Conservation (phyloP, 2,329 filamentous ascomycete genomes). For the Pyricularia pennisetigena region DNA sequence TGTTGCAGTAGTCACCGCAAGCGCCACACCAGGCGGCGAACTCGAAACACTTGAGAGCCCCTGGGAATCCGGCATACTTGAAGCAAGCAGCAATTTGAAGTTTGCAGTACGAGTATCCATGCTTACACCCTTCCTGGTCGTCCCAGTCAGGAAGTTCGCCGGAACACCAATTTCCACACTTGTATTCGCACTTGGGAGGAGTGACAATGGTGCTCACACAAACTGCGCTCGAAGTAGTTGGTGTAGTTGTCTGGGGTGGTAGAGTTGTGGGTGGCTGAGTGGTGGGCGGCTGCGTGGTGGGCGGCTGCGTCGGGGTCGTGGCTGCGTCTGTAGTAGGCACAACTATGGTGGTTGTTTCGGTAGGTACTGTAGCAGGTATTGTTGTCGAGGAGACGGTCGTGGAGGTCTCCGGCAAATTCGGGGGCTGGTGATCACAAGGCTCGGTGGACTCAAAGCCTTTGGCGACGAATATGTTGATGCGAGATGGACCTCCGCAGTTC, state of each 20-base stretch:
- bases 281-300: slow-evolving; percentile 3
- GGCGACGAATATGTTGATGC: slow-evolving; percentile 36
- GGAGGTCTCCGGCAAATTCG: slow-evolving; percentile 8
- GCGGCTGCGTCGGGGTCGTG: slow-evolving; percentile 6
- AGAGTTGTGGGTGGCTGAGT: slow-evolving; percentile 7
- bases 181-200: slow-evolving; percentile 37
- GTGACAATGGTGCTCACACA: slow-evolving; percentile 35
- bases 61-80: slow-evolving; percentile 39
- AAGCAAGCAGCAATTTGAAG: slow-evolving; percentile 42
- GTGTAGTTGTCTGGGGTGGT: slow-evolving; percentile 16
- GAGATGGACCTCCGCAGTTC: slow-evolving; percentile 31
- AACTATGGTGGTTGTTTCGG: slow-evolving; percentile 2
- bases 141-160: slow-evolving; percentile 37
- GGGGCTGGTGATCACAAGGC: slow-evolving; percentile 32
- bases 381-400: slow-evolving; percentile 11
- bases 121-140: slow-evolving; percentile 29
- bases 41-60: slow-evolving; percentile 36
- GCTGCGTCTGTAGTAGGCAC: slow-evolving; percentile 6
- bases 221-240: slow-evolving; percentile 26
- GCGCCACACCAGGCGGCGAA: slow-evolving; percentile 39
- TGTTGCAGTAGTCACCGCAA: slow-evolving; percentile 32
- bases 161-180: slow-evolving; percentile 44
- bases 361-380: slow-evolving; percentile 6
- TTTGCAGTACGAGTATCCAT: slow-evolving; percentile 31
- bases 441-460: slow-evolving; percentile 37